Conservation (phyloP, 345 rosid genomes). For the Heritiera littoralis region DNA sequence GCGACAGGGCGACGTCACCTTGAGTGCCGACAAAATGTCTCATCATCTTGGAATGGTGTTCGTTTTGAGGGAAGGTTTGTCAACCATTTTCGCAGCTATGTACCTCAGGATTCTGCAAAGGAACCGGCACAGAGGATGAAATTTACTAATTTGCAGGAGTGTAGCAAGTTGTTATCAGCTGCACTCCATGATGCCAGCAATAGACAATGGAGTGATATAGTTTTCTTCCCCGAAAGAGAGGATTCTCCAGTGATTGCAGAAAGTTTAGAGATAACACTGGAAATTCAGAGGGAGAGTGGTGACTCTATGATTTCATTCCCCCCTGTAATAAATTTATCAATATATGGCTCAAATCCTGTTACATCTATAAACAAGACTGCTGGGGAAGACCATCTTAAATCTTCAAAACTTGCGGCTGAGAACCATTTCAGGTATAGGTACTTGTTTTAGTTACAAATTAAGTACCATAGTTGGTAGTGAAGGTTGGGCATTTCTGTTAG, state of each 20-base stretch:
- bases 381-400: constrained; percentile 47
- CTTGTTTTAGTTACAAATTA: not conserved
- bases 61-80: constrained; percentile 47
- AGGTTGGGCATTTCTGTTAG: not conserved
- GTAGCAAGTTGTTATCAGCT: constrained; percentile 58
- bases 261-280: constrained; percentile 66
- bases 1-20: constrained; percentile 22
- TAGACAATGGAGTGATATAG: constrained; percentile 37
- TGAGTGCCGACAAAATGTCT: constrained; percentile 34
- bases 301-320: constrained; percentile 53
- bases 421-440: constrained; percentile 71
- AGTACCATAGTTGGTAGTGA: not conserved
- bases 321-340: constrained; percentile 52
- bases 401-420: constrained; percentile 54
- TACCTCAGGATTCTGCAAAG: constrained; percentile 35
- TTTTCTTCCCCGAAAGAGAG: constrained; percentile 43
- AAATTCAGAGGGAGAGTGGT: constrained; percentile 53
- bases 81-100: constrained; percentile 40
- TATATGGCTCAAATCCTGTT: constrained; percentile 47
- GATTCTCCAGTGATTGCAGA: constrained; percentile 42
- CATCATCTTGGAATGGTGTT: constrained; percentile 50
- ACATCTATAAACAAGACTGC: constrained; percentile 34
- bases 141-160: constrained; percentile 49
- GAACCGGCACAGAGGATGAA: constrained; percentile 53
- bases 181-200: constrained; percentile 68